Conservation (phyloP, 1,284 basidiomycete genomes). For the Ganoderma sinense region DNA sequence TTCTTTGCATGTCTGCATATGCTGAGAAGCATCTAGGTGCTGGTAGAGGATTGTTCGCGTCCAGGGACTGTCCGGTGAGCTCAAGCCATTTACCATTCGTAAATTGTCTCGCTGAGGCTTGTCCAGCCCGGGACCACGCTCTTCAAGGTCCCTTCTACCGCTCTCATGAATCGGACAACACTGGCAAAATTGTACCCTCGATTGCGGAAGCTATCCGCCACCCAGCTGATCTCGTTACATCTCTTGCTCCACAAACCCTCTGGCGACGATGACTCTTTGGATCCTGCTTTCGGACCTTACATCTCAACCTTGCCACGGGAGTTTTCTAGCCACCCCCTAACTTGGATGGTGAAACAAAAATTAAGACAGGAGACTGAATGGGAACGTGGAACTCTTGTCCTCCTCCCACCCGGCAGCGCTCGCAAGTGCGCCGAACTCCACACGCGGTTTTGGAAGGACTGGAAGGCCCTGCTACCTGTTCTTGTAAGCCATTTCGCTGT, state of each 20-base stretch:
- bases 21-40: constrained; percentile 50
- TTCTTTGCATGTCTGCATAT: not conserved
- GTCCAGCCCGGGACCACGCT: constrained; percentile 60
- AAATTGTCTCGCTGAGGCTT: not conserved
- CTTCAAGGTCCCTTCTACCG: constrained; percentile 72
- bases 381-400: constrained; percentile 45
- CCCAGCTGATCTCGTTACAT: constrained; percentile 60
- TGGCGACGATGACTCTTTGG: constrained; percentile 48
- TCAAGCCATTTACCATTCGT: not conserved
- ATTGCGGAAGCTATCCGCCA: constrained; percentile 54
- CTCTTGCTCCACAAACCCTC: constrained; percentile 47
- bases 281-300: constrained; percentile 78
- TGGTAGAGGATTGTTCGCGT: constrained; percentile 76
- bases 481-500: constrained; percentile 49
- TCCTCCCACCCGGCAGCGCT: constrained; percentile 50
- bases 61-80: constrained; percentile 53
- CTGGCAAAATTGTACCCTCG: constrained; percentile 61
- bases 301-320: constrained; percentile 74
- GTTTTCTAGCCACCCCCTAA: constrained; percentile 80
- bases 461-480: constrained; percentile 53
- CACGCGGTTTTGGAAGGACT: constrained; percentile 67
- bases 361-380: constrained; percentile 22
- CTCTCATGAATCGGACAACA: constrained; percentile 76
- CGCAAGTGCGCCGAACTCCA: constrained; percentile 23
- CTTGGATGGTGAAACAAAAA: constrained; percentile 61